Conservation (phyloP, 179 eudicot genomes). For the Beta lomatogona region DNA sequence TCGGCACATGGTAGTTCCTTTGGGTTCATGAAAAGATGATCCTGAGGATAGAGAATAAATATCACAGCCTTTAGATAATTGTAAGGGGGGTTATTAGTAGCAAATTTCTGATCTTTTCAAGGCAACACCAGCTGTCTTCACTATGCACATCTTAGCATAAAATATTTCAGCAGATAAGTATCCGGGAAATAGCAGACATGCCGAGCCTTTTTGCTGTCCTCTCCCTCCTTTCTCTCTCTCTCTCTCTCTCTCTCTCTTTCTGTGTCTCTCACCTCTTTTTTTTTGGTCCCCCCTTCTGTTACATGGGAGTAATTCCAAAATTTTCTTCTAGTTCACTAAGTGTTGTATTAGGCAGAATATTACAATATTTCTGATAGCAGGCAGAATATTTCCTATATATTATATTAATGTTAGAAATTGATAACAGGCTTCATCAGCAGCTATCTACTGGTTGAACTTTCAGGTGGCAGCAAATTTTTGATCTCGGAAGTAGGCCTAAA, state of each 20-base stretch:
- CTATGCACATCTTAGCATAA: neutral
- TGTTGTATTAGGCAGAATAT: neutral
- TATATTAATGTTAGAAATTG: slow-evolving; percentile 64
- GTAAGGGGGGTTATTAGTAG: no score
- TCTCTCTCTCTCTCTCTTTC: no score
- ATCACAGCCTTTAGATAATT: no score
- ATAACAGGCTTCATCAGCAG: slow-evolving; percentile 98
- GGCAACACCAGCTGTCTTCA: neutral
- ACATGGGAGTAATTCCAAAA: neutral
- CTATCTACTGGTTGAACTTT: slow-evolving; percentile 99
- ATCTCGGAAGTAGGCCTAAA: slow-evolving; percentile 41
- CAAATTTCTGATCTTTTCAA: no score
- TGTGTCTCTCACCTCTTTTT: neutral
- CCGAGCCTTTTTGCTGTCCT: neutral
- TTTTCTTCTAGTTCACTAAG: neutral
- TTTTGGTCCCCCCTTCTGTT: neutral
- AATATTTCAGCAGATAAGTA: no score
- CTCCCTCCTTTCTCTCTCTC: no score
- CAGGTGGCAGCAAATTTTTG: slow-evolving; percentile 83
- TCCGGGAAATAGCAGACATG: neutral
- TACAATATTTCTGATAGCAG: neutral
- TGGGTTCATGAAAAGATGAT: no score
- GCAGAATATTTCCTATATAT: slow-evolving; percentile 26
- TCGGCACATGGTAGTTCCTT: no score
- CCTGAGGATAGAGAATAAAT: no score